Conservation (phyloP, 2,329 filamentous ascomycete species). For the Aspergillus versicolor region DNA sequence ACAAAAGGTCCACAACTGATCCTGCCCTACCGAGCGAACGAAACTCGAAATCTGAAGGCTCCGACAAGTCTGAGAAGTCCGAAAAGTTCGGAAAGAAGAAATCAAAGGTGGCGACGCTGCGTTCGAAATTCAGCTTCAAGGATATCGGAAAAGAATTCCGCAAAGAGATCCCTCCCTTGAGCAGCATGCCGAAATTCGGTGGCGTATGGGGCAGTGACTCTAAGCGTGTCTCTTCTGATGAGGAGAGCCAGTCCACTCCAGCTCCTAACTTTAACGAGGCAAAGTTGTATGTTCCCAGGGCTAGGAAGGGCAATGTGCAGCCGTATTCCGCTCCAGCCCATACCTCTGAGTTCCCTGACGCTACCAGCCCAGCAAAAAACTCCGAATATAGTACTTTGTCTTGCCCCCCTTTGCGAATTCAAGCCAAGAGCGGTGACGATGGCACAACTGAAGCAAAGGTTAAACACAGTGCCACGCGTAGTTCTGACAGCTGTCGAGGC, state of each 20-base stretch:
- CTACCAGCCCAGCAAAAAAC: neutral
- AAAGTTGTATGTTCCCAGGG: conserved; percentile 19
- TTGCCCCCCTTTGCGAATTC: neutral
- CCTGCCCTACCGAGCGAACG: conserved; percentile 1
- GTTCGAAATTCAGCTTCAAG: conserved; percentile 32
- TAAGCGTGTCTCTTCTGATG: conserved; percentile 2
- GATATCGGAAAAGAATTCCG: conserved; percentile 28
- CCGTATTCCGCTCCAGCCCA: conserved; percentile 17
- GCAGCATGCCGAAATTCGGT: conserved; percentile 11
- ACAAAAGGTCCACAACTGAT: conserved; percentile 21
- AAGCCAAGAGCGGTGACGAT: neutral
- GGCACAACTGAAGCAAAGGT: neutral
- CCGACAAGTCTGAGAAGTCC: conserved; percentile 2
- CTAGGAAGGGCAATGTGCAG: conserved; percentile 6
- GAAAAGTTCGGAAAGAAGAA: conserved; percentile 21
- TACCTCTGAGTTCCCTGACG: conserved; percentile 4
- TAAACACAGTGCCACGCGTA: conserved; percentile 7
- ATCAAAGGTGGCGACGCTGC: conserved; percentile 26
- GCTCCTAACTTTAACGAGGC: conserved; percentile 10
- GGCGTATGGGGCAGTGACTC: neutral
- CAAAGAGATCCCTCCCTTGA: conserved; percentile 14
- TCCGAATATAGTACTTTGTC: conserved; percentile 9
- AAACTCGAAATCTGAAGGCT: neutral
- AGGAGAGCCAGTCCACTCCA: neutral
- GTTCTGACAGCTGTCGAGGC: neutral